Evolutionary conservation across 331 rosid species (phyloP).

Genomic region (Acacia pycnantha): DNA sequence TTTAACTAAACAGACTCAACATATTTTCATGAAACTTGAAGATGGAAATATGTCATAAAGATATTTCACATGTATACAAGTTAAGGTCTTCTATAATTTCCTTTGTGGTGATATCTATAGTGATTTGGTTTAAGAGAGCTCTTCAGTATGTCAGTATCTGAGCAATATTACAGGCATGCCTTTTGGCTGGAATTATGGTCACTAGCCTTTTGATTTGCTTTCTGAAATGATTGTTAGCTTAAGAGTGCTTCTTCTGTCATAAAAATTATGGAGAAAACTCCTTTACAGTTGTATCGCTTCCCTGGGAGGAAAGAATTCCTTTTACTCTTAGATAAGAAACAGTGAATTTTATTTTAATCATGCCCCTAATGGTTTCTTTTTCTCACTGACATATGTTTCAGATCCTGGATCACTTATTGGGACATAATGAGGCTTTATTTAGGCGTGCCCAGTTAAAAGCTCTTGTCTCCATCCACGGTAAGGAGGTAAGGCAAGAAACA

Average conservation of each 20-base stretch:
- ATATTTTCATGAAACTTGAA: constrained; percentile 1
- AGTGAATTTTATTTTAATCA: constrained; percentile 19
- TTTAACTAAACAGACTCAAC: background rate
- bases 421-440: constrained; percentile 89
- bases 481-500: constrained; percentile 58
- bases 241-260: background rate
- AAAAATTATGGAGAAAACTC: background rate
- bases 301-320: background rate
- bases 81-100: constrained; percentile 6
- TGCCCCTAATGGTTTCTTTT: constrained; percentile 6
- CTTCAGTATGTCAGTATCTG: background rate
- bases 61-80: background rate
- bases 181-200: constrained; percentile 16
- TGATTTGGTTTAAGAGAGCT: too few species aligned
- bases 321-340: background rate
- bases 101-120: background rate
- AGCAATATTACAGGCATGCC: constrained; percentile 11
- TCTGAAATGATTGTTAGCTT: background rate
- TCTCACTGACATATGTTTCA: constrained; percentile 36
- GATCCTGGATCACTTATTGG: constrained; percentile 79
- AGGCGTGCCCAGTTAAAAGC: constrained; percentile 98
- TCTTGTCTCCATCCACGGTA: constrained; percentile 89
- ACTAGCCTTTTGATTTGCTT: background rate
- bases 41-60: background rate
- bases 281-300: background rate